Base-by-base conservation (phyloP, 2,329 filamentous ascomycete genomes). In the Sodiomyces alkalinus region DNA sequence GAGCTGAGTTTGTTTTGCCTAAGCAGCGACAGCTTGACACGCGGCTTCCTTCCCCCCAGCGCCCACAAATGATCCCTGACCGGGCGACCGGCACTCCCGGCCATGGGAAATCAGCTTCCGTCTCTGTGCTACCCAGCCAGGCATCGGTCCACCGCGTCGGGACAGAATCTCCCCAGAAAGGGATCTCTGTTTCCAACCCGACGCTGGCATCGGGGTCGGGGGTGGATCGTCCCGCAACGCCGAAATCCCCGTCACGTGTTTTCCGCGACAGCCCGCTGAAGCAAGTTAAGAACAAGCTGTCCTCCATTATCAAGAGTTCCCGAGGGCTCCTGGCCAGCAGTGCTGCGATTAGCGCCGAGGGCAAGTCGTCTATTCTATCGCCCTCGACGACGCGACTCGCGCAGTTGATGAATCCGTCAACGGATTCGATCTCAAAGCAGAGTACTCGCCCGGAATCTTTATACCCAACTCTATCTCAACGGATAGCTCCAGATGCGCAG, bases 211-310 rank as follows among this genome's bases (percentile, higher is more conserved):
- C 70, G 9, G 74, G 60, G 6, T 35, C 48, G 0, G 61, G 64
- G 34, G 37, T 46, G 6, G 47, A 47, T 10, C 41, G 36, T 7
- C 44, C 68, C 11, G 41, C 64, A 49, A 55, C 67, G 49, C 56
- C 65, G 37, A 73, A 71, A 39, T 74, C 71, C 1, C 68, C 68
- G 0, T 60, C 64, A 5, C 56, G 68, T 30, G 56, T 48, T 27
- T 60, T 69, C 41, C 61, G 64, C 6, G 85, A 92, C 39, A 87
- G 79, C 33, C 83, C 83, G 5, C 53, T 94, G 33, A 93, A 86
- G 51, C 83, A 90, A 28, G 86, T 90, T 17, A 96, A 93, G 56
- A 82, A 80, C 45, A 92, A 85, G 48, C 62, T 96, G 26, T 92
- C 87, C 26, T 92, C 86, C 7, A 85, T 93, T 34, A 62, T 94